Percentiles rank a stretch among this genome's conserved stretches.
Conservation (phyloP, 495 filamentous ascomycete species). For the Echria macrotheca region DNA sequence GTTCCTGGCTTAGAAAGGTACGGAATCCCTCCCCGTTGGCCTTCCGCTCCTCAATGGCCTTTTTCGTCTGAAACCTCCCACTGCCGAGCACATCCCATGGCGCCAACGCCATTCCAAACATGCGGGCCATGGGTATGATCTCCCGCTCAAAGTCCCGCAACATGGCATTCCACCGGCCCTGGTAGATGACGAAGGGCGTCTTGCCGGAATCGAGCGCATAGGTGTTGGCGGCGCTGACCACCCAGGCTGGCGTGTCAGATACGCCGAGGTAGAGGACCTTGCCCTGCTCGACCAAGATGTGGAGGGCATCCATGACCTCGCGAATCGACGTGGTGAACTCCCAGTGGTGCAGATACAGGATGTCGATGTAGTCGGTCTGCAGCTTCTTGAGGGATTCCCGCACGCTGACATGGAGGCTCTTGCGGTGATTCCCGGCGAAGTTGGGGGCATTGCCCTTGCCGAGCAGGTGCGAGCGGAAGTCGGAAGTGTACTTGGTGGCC, state of each 20-base stretch:
- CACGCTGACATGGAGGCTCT: conserved; percentile 48
- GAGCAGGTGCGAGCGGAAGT: conserved; percentile 38
- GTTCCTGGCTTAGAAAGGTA: conserved; percentile 20
- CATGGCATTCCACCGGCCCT: conserved; percentile 59
- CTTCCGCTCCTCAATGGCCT: conserved; percentile 34
- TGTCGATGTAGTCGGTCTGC: conserved; percentile 61
- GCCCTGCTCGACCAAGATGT: conserved; percentile 52
- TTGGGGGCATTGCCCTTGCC: conserved; percentile 42
- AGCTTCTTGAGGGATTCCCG: conserved; percentile 54
- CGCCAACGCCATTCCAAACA: conserved; percentile 54
- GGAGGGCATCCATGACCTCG: conserved; percentile 58
- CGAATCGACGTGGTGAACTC: conserved; percentile 55
- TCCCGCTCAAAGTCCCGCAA: conserved; percentile 53
- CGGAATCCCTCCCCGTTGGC: conserved; percentile 32
- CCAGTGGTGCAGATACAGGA: conserved; percentile 61
- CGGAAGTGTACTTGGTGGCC: conserved; percentile 51
- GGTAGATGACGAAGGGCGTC: conserved; percentile 61
- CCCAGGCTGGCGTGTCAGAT: conserved; percentile 60
- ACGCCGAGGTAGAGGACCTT: conserved; percentile 64
- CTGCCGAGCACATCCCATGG: conserved; percentile 54
- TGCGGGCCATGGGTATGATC: conserved; percentile 54
- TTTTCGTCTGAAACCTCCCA: conserved; percentile 47
- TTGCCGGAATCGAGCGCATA: conserved; percentile 57
- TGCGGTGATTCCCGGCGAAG: conserved; percentile 24
- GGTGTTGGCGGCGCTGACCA: conserved; percentile 54